Conservation (phyloP, 441 rosid species). For the Pelargonium fulgidum region DNA sequence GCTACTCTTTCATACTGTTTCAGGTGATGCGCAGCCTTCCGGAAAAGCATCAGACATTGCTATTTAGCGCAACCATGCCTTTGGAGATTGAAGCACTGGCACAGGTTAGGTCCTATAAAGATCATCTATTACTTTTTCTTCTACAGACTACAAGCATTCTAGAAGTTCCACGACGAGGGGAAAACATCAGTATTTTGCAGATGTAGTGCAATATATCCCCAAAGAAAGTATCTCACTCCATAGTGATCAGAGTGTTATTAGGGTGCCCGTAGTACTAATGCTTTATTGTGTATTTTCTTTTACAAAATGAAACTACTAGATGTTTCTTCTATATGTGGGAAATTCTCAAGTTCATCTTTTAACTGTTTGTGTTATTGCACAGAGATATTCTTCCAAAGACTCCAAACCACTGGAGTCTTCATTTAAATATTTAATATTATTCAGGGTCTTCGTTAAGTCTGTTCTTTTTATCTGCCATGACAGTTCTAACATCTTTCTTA, state of each 20-base stretch:
- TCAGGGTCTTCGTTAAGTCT: not conserved
- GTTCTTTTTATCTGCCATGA: not conserved
- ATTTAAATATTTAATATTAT: not conserved
- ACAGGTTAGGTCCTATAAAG: slow-evolving; percentile 20
- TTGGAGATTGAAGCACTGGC: slow-evolving; percentile 25
- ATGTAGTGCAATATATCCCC: not conserved
- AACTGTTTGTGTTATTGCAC: not conserved
- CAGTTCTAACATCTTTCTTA: not conserved
- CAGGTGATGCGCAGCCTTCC: slow-evolving; percentile 29
- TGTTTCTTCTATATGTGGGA: not conserved
- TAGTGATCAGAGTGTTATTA: not conserved
- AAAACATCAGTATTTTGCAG: not conserved
- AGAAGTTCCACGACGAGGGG: slow-evolving; percentile 5
- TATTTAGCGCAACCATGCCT: slow-evolving; percentile 29
- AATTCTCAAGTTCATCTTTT: not conserved
- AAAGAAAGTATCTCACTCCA: not conserved
- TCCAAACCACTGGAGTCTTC: not conserved
- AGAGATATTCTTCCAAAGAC: slow-evolving; percentile 2
- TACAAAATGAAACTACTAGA: not conserved
- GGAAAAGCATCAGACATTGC: slow-evolving; percentile 24
- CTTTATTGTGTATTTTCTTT: not conserved
- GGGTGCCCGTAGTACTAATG: not conserved
- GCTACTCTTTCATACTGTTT: slow-evolving; percentile 11
- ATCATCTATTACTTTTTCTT: not conserved
- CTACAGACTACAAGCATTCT: not conserved